phyloP scores from a whole-genome alignment of 495 filamentous ascomycete species.

The Lentithecium fluviatile region DNA sequence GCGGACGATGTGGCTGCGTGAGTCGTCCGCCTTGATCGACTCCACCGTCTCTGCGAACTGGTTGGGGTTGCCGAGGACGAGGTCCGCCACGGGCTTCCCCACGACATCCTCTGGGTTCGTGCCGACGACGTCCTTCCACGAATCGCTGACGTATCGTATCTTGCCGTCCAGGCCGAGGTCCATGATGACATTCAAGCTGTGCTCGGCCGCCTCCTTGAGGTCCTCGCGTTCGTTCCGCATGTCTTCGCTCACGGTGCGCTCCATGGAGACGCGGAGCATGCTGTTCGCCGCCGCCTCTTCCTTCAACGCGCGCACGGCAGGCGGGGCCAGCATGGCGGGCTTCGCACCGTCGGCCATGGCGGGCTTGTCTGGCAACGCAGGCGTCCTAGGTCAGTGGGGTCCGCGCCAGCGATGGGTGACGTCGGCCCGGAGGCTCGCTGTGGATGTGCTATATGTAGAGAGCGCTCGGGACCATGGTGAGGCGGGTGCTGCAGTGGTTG shows the following conservation, averaged over 20 bases:
- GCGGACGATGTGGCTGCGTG: conserved; percentile 84
- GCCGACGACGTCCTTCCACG: conserved; percentile 93
- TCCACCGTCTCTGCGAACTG: conserved; percentile 80
- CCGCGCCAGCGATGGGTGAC: neutral
- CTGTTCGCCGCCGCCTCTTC: conserved; percentile 51
- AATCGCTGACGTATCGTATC: conserved; percentile 92
- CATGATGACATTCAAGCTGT: conserved; percentile 92
- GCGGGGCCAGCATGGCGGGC: conserved; percentile 32
- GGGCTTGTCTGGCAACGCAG: conserved; percentile 8
- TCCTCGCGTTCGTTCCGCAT: conserved; percentile 83
- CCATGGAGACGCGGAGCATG: conserved; percentile 52
- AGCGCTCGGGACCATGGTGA: conserved; percentile 29
- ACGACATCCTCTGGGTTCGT: conserved; percentile 69
- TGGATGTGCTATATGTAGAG: conserved; percentile 22
- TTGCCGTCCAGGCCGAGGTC: conserved; percentile 85
- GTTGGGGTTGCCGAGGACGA: conserved; percentile 73
- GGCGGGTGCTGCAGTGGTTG: conserved; percentile 2
- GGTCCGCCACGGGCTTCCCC: conserved; percentile 73
- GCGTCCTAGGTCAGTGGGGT: conserved; percentile 3
- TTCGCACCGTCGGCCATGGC: conserved; percentile 31
- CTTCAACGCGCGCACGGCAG: conserved; percentile 53
- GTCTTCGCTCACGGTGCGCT: conserved; percentile 61
- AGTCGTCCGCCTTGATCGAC: conserved; percentile 88
- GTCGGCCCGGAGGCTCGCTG: conserved; percentile 24
- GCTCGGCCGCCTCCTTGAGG: conserved; percentile 90